phyloP scores from a whole-genome alignment of 1,284 basidiomycete genomes.

The Ustilago cynodontis region DNA sequence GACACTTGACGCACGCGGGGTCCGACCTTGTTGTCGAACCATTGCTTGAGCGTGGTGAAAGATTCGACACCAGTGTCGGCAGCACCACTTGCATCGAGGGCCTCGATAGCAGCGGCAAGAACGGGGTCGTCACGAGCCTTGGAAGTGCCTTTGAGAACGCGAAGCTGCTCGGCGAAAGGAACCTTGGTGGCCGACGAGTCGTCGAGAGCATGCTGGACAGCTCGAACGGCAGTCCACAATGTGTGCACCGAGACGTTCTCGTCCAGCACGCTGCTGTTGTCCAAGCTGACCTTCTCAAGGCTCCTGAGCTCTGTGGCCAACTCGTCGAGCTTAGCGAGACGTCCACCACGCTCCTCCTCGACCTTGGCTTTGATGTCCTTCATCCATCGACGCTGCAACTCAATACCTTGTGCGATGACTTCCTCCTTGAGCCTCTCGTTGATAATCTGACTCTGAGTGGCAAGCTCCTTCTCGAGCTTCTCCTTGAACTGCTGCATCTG shows the following conservation, averaged over 20 bases:
- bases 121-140: constrained; percentile 74
- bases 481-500: constrained; percentile 84
- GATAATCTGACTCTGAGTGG: constrained; percentile 90
- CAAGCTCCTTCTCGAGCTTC: constrained; percentile 87
- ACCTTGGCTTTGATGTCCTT: constrained; percentile 94
- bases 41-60: constrained; percentile 85
- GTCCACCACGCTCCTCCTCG: constrained; percentile 94
- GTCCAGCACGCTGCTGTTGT: constrained; percentile 89
- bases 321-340: constrained; percentile 92
- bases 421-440: constrained; percentile 88
- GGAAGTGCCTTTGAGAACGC: constrained; percentile 79
- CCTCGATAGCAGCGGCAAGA: constrained; percentile 54
- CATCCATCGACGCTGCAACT: constrained; percentile 96
- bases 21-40: constrained; percentile 87
- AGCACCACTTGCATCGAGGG: constrained; percentile 77
- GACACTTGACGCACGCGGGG: constrained; percentile 88
- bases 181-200: constrained; percentile 76
- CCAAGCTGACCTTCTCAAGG: constrained; percentile 88
- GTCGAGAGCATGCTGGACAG: constrained; percentile 71
- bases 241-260: constrained; percentile 88
- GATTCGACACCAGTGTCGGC: constrained; percentile 88
- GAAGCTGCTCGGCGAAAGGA: constrained; percentile 90
- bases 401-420: constrained; percentile 94
- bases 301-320: constrained; percentile 89
- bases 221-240: constrained; percentile 72